A percentile compares a stretch with the other conserved stretches of the same genome.
Conservation (phyloP, 805 yeast genomes). For the Maudiozyma serrabonitensis region DNA sequence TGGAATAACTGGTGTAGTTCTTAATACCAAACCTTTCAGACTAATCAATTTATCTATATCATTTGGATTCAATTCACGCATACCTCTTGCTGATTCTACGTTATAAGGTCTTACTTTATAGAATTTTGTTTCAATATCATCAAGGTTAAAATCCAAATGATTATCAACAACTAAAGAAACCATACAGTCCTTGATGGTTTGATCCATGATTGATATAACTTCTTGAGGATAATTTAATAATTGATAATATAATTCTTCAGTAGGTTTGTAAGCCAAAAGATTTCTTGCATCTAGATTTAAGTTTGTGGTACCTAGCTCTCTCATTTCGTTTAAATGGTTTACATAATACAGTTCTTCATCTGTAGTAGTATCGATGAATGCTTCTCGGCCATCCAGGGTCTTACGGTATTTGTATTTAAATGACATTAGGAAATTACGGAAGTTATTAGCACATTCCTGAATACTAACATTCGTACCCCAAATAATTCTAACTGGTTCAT, state of each 20-base stretch:
- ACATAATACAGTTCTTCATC: slow-evolving; percentile 73
- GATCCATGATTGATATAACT: slow-evolving; percentile 96
- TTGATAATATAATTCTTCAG: slow-evolving; percentile 76
- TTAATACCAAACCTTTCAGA: slow-evolving; percentile 80
- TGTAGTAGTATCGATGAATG: slow-evolving; percentile 34
- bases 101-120: slow-evolving; percentile 89
- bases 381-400: slow-evolving; percentile 30
- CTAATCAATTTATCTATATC: slow-evolving; percentile 90
- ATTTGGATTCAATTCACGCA: slow-evolving; percentile 87
- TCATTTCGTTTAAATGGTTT: slow-evolving; percentile 62
- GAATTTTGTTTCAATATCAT: slow-evolving; percentile 67
- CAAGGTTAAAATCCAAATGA: slow-evolving; percentile 39
- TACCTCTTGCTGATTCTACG: slow-evolving; percentile 61
- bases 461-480: slow-evolving; percentile 98
- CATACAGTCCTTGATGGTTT: slow-evolving; percentile 82
- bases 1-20: slow-evolving; percentile 87
- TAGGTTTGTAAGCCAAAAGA: slow-evolving; percentile 61
- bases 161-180: slow-evolving; percentile 58
- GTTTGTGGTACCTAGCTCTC: slow-evolving; percentile 68
- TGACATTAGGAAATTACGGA: slow-evolving; percentile 74
- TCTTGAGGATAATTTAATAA: slow-evolving; percentile 91
- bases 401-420: slow-evolving; percentile 73
- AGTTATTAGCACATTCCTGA: slow-evolving; percentile 71
- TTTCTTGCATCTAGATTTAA: slow-evolving; percentile 79
- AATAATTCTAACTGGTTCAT: slow-evolving; percentile 80